phyloP scores from a whole-genome alignment of 1,284 basidiomycete genomes.

The Athelia sp. region DNA sequence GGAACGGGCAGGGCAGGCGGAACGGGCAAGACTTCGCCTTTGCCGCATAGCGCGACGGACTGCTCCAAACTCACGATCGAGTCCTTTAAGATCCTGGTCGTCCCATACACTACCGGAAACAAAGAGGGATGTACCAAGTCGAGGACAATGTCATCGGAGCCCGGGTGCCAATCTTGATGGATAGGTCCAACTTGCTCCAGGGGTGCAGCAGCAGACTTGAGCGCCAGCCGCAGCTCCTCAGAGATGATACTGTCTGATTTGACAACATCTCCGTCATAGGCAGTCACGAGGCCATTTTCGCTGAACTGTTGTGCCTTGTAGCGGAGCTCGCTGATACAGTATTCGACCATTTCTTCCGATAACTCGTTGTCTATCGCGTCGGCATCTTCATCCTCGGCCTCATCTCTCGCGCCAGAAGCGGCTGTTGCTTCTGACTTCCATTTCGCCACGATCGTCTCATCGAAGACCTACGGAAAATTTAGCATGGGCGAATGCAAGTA shows the following conservation, averaged over 20 bases:
- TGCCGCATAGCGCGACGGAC: not conserved
- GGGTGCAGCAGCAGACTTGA: not conserved
- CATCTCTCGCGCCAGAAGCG: too few species aligned
- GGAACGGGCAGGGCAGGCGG: not conserved
- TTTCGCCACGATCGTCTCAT: not conserved
- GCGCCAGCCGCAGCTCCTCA: not conserved
- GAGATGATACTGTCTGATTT: not conserved
- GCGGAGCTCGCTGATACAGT: not conserved
- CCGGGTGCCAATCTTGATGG: not conserved
- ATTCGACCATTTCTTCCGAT: not conserved
- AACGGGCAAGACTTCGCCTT: not conserved
- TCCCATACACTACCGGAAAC: conserved; percentile 30
- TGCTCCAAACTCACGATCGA: not conserved
- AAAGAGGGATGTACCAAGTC: conserved; percentile 40
- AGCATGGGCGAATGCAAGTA: not conserved
- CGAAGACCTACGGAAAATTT: not conserved
- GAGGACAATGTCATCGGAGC: conserved; percentile 25
- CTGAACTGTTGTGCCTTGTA: not conserved
- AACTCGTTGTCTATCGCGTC: not conserved
- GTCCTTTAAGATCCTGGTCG: conserved; percentile 2
- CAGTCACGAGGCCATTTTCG: not conserved
- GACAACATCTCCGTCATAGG: not conserved
- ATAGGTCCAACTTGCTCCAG: conserved; percentile 24
- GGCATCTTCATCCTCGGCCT: too few species aligned
- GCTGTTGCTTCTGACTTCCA: not conserved